Evolutionary conservation across 768 basidiomycete genomes (phyloP).

Genomic region (Nevesoporus exiguus): DNA sequence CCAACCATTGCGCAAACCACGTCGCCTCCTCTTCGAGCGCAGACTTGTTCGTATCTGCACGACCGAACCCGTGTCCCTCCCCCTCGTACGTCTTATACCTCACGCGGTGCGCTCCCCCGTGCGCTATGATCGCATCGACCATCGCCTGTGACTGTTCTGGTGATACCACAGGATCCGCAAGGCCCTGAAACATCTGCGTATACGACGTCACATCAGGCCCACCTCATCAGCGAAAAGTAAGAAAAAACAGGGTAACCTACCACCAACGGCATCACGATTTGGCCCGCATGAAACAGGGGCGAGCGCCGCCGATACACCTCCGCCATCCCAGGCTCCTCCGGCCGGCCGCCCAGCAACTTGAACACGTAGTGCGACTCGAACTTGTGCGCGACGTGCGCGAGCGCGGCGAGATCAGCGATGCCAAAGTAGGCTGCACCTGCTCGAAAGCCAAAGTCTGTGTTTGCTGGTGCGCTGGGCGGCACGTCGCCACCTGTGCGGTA

Average conservation of each 20-base stretch:
- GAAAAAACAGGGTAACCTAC: neutral
- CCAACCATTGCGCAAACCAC: slow-evolving; percentile 1
- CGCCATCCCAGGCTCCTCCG: slow-evolving; percentile 1
- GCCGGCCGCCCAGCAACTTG: neutral
- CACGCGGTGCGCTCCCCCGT: neutral
- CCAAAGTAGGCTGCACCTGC: neutral
- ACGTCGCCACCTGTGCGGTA: neutral
- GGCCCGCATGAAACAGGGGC: neutral
- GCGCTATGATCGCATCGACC: neutral
- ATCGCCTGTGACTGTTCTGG: slow-evolving; percentile 1
- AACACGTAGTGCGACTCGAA: slow-evolving; percentile 2
- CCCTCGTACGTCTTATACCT: slow-evolving; percentile 1
- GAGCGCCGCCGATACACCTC: neutral
- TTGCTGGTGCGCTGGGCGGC: neutral
- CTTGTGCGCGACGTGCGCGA: neutral
- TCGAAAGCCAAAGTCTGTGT: neutral
- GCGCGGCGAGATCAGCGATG: neutral
- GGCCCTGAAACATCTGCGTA: neutral
- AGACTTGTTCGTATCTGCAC: slow-evolving; percentile 1
- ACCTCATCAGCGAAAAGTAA: too few relatives aligned
- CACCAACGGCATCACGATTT: neutral
- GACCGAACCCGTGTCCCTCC: slow-evolving; percentile 1
- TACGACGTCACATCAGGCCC: neutral
- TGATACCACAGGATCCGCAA: neutral
- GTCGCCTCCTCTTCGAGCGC: neutral